These are phyloP conservation scores for Cyathus striatus DNA, from an alignment of 768 basidiomycete genomes.

Conservation along the genomic window DNA sequence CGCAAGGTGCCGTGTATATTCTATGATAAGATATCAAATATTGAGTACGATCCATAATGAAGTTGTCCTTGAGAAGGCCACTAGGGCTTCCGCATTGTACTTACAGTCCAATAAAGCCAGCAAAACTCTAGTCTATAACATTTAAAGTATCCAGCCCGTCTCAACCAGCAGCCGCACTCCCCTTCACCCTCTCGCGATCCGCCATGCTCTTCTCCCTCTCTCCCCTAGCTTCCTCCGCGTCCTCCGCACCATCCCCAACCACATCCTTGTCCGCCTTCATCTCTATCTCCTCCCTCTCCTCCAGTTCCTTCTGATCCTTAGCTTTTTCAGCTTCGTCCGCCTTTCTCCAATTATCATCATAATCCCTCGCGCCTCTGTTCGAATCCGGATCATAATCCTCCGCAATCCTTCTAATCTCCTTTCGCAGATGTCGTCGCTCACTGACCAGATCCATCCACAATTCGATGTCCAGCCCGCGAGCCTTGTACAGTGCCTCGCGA, in stretches of 20 bases:
- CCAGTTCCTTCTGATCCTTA: neutral
- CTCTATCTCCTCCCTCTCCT: conserved; percentile 16
- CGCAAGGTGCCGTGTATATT: too few species aligned
- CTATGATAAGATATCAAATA: too few species aligned
- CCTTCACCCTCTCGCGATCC: conserved; percentile 3
- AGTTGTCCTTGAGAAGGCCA: too few species aligned
- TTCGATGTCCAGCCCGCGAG: conserved; percentile 57
- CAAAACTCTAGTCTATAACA: too few species aligned
- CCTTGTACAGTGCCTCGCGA: conserved; percentile 49
- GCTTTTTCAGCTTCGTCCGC: conserved; percentile 26
- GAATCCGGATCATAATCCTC: conserved; percentile 53
- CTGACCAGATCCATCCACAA: conserved; percentile 48
- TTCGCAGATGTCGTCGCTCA: conserved; percentile 43
- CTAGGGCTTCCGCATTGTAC: too few species aligned
- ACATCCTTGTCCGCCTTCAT: conserved; percentile 3
- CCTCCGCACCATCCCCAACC: neutral
- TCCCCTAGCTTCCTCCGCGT: conserved; percentile 1
- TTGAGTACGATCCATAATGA: too few species aligned
- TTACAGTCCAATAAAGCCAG: too few species aligned
- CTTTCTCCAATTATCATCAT: neutral
- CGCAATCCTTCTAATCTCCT: conserved; percentile 53
- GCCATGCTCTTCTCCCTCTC: conserved; percentile 1
- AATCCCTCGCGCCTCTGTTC: too few species aligned
- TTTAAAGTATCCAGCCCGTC: too few species aligned
- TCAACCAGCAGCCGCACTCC: too few species aligned